These are phyloP conservation scores for Anisogramma anomala DNA, from an alignment of 2,329 filamentous ascomycete genomes.

Conservation along the genomic window DNA sequence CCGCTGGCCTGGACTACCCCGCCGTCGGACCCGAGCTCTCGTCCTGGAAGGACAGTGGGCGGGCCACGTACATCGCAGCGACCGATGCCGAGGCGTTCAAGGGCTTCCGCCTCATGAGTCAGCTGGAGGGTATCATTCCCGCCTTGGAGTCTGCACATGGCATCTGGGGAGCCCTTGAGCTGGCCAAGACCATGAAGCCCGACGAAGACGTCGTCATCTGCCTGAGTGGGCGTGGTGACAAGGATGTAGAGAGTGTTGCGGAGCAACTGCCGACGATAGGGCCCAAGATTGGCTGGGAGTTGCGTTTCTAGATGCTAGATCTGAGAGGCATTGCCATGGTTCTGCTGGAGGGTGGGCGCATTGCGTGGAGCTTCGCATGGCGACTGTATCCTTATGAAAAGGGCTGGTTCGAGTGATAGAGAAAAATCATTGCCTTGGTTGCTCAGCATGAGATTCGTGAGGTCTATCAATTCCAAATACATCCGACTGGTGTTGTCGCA, in stretches of 20 bases:
- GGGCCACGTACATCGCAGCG: conserved; percentile 80
- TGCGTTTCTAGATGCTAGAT: conserved; percentile 41
- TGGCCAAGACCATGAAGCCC: conserved; percentile 86
- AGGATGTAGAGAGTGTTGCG: conserved; percentile 96
- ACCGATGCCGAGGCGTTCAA: conserved; percentile 84
- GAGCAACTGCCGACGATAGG: conserved; percentile 84
- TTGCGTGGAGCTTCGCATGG: neutral
- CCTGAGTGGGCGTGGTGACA: conserved; percentile 85
- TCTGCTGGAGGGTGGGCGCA: neutral
- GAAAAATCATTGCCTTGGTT: neutral
- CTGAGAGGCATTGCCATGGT: neutral
- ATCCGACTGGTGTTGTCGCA: neutral
- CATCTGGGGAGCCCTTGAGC: conserved; percentile 74
- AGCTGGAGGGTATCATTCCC: conserved; percentile 93
- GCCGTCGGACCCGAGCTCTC: conserved; percentile 90
- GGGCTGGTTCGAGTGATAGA: neutral
- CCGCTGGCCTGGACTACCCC: conserved; percentile 91
- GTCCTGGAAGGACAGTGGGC: conserved; percentile 80
- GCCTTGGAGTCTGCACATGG: conserved; percentile 91
- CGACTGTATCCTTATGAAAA: neutral
- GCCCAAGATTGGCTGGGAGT: conserved; percentile 70
- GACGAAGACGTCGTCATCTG: conserved; percentile 89
- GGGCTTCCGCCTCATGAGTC: conserved; percentile 72
- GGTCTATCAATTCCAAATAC: no score
- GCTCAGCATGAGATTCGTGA: no score